Evolutionary conservation across 1,139 yeast species (phyloP).

Genomic region (Meyerozyma elateridarum): DNA sequence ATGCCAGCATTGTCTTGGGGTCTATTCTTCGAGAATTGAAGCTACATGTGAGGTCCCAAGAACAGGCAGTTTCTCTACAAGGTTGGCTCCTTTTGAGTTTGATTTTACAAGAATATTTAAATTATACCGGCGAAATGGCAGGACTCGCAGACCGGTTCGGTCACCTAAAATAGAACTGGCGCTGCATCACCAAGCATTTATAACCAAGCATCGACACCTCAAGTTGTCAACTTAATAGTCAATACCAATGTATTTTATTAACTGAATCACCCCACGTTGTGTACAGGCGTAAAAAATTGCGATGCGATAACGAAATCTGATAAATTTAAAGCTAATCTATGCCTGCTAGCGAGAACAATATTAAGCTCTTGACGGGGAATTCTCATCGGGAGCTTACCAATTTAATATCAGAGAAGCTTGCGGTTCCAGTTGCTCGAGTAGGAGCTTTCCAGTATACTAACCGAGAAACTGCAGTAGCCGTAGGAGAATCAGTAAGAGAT

Average conservation of each 20-base stretch:
- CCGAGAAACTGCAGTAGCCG: slow-evolving; percentile 26
- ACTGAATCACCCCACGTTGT: no score
- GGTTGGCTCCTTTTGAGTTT: not conserved
- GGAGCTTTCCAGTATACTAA: slow-evolving; percentile 24
- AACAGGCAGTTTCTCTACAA: not conserved
- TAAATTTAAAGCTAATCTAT: no score
- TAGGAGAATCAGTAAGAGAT: slow-evolving; percentile 73
- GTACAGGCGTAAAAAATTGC: no score
- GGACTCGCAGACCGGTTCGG: no score
- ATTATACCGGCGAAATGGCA: slow-evolving; percentile 1
- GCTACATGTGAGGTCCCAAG: not conserved
- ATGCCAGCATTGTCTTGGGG: not conserved
- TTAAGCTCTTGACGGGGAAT: slow-evolving; percentile 14
- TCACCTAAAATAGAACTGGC: no score
- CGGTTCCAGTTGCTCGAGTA: slow-evolving; percentile 12
- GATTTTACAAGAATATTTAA: not conserved
- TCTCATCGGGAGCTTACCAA: slow-evolving; percentile 13
- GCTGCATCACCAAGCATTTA: no score
- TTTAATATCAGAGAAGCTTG: slow-evolving; percentile 12
- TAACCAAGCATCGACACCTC: no score
- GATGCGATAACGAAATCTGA: no score
- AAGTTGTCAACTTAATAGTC: no score
- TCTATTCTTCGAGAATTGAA: not conserved
- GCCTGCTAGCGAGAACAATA: slow-evolving; percentile 10
- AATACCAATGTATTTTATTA: no score